Conservation (phyloP, 495 filamentous ascomycete species). For the Xylaria grammica region DNA sequence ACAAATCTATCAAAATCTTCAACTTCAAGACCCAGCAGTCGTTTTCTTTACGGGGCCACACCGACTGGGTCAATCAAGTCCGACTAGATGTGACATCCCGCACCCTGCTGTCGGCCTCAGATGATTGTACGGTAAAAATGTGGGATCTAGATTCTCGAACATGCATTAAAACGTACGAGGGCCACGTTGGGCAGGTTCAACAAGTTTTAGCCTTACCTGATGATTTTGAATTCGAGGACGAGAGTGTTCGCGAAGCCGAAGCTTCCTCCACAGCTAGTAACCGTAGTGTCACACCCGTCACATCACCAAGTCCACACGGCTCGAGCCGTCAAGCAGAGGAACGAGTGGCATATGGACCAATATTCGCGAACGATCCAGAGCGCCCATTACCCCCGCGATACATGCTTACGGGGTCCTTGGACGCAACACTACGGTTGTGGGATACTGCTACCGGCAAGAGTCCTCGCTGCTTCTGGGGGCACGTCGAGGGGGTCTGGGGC, state of each 20-base stretch:
- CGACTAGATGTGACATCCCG: conserved; percentile 79
- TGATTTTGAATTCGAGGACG: conserved; percentile 87
- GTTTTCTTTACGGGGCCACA: conserved; percentile 80
- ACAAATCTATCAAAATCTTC: conserved; percentile 91
- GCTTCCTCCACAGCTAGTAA: conserved; percentile 49
- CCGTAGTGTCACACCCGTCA: conserved; percentile 40
- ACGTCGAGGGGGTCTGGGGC: conserved; percentile 95
- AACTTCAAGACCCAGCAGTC: conserved; percentile 85
- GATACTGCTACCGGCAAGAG: conserved; percentile 81
- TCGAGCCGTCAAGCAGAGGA: conserved; percentile 44
- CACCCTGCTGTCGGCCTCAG: conserved; percentile 89
- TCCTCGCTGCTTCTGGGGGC: conserved; percentile 91
- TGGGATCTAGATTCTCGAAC: conserved; percentile 87
- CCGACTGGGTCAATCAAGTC: conserved; percentile 93
- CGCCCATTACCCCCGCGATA: conserved; percentile 80
- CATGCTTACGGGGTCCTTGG: conserved; percentile 89
- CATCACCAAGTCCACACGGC: conserved; percentile 26
- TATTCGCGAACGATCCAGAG: conserved; percentile 58
- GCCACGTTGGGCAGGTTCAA: conserved; percentile 96
- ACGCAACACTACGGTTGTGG: conserved; percentile 92
- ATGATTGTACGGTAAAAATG: conserved; percentile 89
- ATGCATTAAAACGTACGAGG: conserved; percentile 81
- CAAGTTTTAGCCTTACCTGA: conserved; percentile 80
- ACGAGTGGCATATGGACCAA: conserved; percentile 58
- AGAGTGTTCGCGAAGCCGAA: conserved; percentile 64